A percentile compares a stretch with the other conserved stretches of the same genome.
These are phyloP conservation scores for Nakazawaea siamensis DNA, from an alignment of 805 yeast species.

Conservation along the genomic window DNA sequence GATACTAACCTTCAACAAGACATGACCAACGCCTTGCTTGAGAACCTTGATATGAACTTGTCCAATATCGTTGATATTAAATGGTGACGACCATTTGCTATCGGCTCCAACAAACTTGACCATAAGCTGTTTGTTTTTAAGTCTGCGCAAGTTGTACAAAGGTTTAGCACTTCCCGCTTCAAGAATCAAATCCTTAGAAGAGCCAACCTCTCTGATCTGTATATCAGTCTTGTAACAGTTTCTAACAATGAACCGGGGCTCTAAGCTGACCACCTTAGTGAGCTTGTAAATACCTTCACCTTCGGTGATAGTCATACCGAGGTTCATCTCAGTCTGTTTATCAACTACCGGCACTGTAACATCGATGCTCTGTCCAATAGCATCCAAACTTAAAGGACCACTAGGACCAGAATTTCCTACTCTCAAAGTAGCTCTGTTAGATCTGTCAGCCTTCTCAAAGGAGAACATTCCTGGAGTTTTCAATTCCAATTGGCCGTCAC, in stretches of 20 bases:
- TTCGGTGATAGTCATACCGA: constrained; percentile 70
- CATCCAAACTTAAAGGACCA: constrained; percentile 72
- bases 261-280: constrained; percentile 67
- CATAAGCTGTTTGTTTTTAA: constrained; percentile 50
- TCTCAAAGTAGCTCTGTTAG: constrained; percentile 57
- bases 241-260: constrained; percentile 75
- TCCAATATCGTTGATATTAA: constrained; percentile 78
- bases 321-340: constrained; percentile 51
- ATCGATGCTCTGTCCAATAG: constrained; percentile 75
- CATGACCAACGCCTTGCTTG: constrained; percentile 57
- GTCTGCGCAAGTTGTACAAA: constrained; percentile 53
- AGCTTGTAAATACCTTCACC: constrained; percentile 80
- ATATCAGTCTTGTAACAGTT: constrained; percentile 53
- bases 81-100: constrained; percentile 81
- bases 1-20: constrained; percentile 63
- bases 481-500: constrained; percentile 17
- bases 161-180: constrained; percentile 44
- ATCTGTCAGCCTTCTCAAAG: constrained; percentile 52
- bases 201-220: constrained; percentile 60
- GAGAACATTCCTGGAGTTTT: constrained; percentile 76
- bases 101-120: constrained; percentile 49
- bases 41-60: constrained; percentile 64
- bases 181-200: constrained; percentile 40
- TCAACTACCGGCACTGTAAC: constrained; percentile 36
- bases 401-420: constrained; percentile 70